Conservation (phyloP, 1,139 yeast genomes). For the Sugiyamaella castrensis region DNA sequence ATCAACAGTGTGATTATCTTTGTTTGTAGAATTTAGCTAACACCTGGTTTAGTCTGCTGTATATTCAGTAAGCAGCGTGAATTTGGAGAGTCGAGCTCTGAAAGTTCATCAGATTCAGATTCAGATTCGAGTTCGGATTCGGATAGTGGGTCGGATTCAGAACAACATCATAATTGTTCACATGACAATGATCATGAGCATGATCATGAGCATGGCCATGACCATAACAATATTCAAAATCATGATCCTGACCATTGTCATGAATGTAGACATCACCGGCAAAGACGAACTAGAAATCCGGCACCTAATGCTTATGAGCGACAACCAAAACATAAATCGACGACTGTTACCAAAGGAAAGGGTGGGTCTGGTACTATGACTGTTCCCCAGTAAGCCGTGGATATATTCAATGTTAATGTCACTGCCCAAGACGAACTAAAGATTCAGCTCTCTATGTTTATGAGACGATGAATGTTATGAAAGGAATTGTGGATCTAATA, state of each 20-base stretch:
- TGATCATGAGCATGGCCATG: slow-evolving; percentile 9
- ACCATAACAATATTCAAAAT: slow-evolving; percentile 14
- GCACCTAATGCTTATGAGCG: slow-evolving; percentile 41
- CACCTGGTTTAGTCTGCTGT: slow-evolving; percentile 58
- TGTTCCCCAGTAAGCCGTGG: background rate
- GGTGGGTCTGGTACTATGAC: slow-evolving; percentile 6
- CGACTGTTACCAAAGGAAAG: background rate
- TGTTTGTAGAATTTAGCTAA: too few species aligned
- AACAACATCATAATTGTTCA: slow-evolving; percentile 9
- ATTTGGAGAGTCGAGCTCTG: slow-evolving; percentile 59
- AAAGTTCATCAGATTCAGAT: slow-evolving; percentile 41
- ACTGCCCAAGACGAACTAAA: too few species aligned
- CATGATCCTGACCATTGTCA: slow-evolving; percentile 12
- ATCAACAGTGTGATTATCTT: background rate
- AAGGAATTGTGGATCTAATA: too few species aligned
- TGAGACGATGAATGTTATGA: too few species aligned
- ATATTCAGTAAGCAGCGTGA: slow-evolving; percentile 83
- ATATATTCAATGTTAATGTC: too few species aligned
- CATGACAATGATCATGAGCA: background rate
- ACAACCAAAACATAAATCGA: slow-evolving; percentile 17
- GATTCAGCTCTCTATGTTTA: too few species aligned
- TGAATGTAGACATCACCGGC: slow-evolving; percentile 16
- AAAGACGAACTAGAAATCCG: slow-evolving; percentile 19
- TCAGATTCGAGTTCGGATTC: slow-evolving; percentile 39
- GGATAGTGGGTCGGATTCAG: slow-evolving; percentile 21